Conservation (phyloP, 1,139 yeast genomes). For the Pichia cactophila region DNA sequence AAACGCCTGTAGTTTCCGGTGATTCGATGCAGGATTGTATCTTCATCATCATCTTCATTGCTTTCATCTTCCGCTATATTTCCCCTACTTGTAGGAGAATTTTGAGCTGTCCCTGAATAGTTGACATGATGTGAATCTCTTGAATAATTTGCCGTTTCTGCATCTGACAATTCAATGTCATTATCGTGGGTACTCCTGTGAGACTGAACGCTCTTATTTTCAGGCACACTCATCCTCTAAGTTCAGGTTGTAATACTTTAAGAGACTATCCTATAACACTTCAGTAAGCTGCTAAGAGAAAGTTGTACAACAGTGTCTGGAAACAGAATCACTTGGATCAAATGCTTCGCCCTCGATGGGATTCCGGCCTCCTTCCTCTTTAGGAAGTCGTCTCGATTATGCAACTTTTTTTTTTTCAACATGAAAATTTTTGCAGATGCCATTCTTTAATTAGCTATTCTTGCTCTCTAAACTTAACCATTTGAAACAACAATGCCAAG, state of each 20-base stretch:
- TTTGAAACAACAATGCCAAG: conserved; percentile 54
- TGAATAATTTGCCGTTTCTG: not conserved
- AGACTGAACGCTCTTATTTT: not conserved
- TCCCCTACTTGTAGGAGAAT: not conserved
- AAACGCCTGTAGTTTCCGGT: conserved; percentile 26
- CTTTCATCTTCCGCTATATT: conserved; percentile 2
- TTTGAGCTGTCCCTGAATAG: not conserved
- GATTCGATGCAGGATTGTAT: conserved; percentile 20
- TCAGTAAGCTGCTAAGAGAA: too few relatives aligned
- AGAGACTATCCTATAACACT: too few relatives aligned
- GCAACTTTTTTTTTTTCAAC: not conserved
- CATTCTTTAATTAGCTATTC: not conserved
- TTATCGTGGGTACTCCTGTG: not conserved
- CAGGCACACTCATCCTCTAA: not conserved
- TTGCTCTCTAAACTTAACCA: not conserved
- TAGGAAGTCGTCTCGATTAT: not conserved
- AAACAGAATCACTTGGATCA: not conserved
- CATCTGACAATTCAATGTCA: not conserved
- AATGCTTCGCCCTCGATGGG: not conserved
- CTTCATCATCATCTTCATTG: conserved; percentile 25
- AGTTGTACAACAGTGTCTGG: too few relatives aligned
- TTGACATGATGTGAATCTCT: not conserved
- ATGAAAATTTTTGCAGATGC: not conserved
- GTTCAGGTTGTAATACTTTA: too few relatives aligned
- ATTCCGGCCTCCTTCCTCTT: not conserved